These are phyloP conservation scores for Austropuccinia psidii DNA, from an alignment of 1,284 basidiomycete genomes.

Conservation along the genomic window DNA sequence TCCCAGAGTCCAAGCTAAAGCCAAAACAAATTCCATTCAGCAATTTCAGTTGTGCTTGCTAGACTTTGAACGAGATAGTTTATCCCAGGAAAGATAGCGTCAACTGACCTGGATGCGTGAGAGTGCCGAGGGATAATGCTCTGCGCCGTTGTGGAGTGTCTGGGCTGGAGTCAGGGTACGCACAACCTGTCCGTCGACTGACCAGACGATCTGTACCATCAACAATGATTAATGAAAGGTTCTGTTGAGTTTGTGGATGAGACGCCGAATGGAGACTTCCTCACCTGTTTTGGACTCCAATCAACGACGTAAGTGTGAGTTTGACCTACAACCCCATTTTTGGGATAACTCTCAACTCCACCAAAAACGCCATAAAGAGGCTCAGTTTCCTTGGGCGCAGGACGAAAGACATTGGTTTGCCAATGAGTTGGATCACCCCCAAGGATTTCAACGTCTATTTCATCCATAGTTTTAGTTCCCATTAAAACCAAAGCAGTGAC, in stretches of 20 bases:
- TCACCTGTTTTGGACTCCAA: constrained; percentile 23
- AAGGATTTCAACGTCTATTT: constrained; percentile 34
- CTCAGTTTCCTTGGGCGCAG: constrained; percentile 28
- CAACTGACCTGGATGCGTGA: constrained; percentile 27
- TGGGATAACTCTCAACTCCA: constrained; percentile 22
- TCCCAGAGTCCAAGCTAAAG: constrained; percentile 33
- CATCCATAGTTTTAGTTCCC: constrained; percentile 29
- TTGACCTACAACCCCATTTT: not conserved
- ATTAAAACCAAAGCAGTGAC: constrained; percentile 17
- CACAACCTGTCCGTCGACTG: constrained; percentile 11
- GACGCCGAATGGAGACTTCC: not conserved
- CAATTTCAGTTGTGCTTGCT: not conserved
- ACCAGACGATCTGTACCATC: constrained; percentile 18
- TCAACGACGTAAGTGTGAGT: constrained; percentile 26
- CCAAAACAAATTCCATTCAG: not conserved
- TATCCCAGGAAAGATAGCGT: not conserved
- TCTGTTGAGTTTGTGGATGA: not conserved
- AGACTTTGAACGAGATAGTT: not conserved
- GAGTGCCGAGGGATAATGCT: constrained; percentile 25
- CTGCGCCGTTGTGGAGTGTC: constrained; percentile 18
- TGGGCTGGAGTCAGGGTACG: constrained; percentile 26
- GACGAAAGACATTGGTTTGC: constrained; percentile 36
- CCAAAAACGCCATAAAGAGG: constrained; percentile 36
- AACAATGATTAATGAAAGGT: no score
- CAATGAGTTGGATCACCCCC: constrained; percentile 27